Percentiles rank a stretch among this genome's conserved stretches.
Evolutionary conservation across 2,329 filamentous ascomycete genomes (phyloP).

Genomic region (Trichoderma arundinaceum): DNA sequence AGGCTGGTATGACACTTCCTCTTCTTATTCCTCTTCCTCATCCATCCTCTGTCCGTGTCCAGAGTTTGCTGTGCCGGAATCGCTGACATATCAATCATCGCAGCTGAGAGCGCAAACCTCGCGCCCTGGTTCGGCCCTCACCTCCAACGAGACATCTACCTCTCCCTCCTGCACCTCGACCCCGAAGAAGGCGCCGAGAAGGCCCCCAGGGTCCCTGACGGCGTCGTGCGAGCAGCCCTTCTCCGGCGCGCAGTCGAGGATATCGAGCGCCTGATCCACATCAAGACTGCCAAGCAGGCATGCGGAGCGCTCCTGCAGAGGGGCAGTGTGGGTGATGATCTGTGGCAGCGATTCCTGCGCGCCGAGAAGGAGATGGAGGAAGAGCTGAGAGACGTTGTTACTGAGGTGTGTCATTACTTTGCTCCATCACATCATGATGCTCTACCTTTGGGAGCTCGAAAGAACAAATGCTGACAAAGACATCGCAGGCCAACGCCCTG

Average conservation of each 20-base stretch:
- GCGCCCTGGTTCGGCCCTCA: slow-evolving; percentile 95
- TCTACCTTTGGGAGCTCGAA: background rate
- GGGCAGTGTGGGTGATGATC: slow-evolving; percentile 92
- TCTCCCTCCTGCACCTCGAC: slow-evolving; percentile 84
- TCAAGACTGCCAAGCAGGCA: slow-evolving; percentile 87
- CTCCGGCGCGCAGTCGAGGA: slow-evolving; percentile 90
- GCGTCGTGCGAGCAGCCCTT: slow-evolving; percentile 84
- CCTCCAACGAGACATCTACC: slow-evolving; percentile 91
- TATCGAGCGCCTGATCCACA: slow-evolving; percentile 86
- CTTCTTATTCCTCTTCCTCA: background rate
- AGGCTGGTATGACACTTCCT: slow-evolving; percentile 65
- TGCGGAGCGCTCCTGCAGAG: slow-evolving; percentile 82
- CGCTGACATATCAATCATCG: background rate
- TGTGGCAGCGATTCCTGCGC: slow-evolving; percentile 89
- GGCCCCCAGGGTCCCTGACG: slow-evolving; percentile 74
- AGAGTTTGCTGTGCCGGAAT: background rate
- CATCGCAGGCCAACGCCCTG: slow-evolving; percentile 81
- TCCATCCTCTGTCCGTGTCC: background rate
- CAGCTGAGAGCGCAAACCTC: slow-evolving; percentile 80
- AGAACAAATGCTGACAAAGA: background rate
- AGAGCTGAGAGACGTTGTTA: slow-evolving; percentile 90
- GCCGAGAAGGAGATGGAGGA: slow-evolving; percentile 98
- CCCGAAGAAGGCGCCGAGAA: slow-evolving; percentile 67
- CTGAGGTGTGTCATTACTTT: slow-evolving; percentile 67
- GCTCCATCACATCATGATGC: background rate